Evolutionary conservation across 192 early-diverging fungal species (phyloP).

Genomic region (Diversispora eburnea): DNA sequence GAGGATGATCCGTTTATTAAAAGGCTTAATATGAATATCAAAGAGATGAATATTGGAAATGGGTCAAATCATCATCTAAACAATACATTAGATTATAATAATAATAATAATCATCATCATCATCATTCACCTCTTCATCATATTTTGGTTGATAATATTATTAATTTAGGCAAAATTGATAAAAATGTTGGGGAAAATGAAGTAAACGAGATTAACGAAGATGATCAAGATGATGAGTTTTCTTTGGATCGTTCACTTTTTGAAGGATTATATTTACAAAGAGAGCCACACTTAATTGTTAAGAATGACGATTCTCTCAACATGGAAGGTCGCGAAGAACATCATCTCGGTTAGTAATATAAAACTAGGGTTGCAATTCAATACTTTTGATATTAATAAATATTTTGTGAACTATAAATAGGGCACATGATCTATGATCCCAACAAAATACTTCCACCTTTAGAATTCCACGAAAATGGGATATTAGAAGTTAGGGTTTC

Average conservation of each 20-base stretch:
- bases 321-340: slow-evolving; percentile 32
- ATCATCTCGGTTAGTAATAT: slow-evolving; percentile 32
- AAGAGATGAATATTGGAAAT: neutral
- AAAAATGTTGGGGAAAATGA: slow-evolving; percentile 1
- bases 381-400: neutral
- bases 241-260: neutral
- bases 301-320: slow-evolving; percentile 36
- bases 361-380: neutral
- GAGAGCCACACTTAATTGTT: slow-evolving; percentile 34
- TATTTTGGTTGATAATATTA: neutral
- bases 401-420: slow-evolving; percentile 3
- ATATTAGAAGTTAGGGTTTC: slow-evolving; percentile 65
- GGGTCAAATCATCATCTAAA: neutral
- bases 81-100: neutral
- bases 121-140: neutral
- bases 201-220: slow-evolving; percentile 20
- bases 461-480: slow-evolving; percentile 51
- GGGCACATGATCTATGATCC: slow-evolving; percentile 50
- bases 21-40: slow-evolving; percentile 16
- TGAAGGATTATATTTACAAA: slow-evolving; percentile 14
- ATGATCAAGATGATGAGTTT: neutral
- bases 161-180: neutral
- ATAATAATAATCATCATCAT: neutral
- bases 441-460: slow-evolving; percentile 40
- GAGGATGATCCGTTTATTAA: slow-evolving; percentile 11